Base-by-base conservation (phyloP, 2,329 filamentous ascomycete species). In the Exserohilum turcica region DNA sequence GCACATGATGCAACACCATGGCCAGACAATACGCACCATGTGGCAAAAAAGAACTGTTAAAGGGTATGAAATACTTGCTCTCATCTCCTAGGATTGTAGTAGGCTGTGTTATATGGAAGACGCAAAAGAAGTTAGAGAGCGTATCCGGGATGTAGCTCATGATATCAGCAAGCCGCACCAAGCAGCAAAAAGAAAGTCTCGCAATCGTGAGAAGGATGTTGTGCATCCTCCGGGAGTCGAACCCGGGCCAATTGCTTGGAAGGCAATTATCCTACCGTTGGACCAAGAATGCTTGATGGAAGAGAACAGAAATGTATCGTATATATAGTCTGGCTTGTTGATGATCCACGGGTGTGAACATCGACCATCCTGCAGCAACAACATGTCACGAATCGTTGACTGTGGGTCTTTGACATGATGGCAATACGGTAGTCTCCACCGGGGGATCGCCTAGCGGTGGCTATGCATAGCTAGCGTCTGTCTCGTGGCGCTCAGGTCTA, bases 241-340 rank as follows among this genome's bases (percentile, higher is more conserved):
- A 44, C 42, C 42, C 42, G 42, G 42, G 42, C 42, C 42, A 44
- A 44, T 44, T 44, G 42, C 42, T 44, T 44, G 42, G 42, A 44
- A 44, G 42, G 42, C 42, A 44, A 44, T 44, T 44, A 44, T 44
- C 42, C 42, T 44, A 44, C 42, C 42, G 42, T 44, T 44, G 42
- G 42, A 44, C 42, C 42, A 44, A 44, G 42, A 44, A 44, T 44
- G 42, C 42, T 44, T 44, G 42, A 44, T 44, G 42, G 31, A 44
- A 44, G n/a, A 27, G 1, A 9, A 29, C 0, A 2, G 13, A 7
- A 15, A 33, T 13, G 2, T 12, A 10, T 33, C 0, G 6, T 44
- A 21, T n/a, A 31, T 43, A 28, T 40, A 36, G 21, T 10, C 37
- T 33, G 4, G 9, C 3, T 33, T 8, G n/a, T 8, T 2, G 5